A percentile compares a stretch with the other conserved stretches of the same genome.
Evolutionary conservation across 2,329 filamentous ascomycete genomes (phyloP).

Genomic region (Exophiala xenobiotica): DNA sequence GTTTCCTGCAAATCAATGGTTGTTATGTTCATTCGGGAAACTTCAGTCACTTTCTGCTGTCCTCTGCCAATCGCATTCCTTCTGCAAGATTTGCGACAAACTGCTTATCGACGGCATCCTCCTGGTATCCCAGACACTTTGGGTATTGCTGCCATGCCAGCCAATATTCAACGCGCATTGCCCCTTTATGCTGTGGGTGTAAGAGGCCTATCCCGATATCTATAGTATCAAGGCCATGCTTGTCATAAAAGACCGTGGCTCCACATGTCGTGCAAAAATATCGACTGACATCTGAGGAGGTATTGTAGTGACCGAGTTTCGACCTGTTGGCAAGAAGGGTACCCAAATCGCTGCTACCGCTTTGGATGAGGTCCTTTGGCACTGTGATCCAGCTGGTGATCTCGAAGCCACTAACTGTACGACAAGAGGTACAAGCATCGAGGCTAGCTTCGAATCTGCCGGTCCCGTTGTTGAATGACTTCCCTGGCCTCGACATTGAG

Average conservation of each 20-base stretch:
- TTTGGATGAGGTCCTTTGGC: slow-evolving; percentile 6
- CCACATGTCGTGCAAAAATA: slow-evolving; percentile 27
- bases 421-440: slow-evolving; percentile 21
- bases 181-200: slow-evolving; percentile 4
- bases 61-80: slow-evolving; percentile 7
- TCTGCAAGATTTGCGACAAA: slow-evolving; percentile 20
- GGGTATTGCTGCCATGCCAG: slow-evolving; percentile 20
- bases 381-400: slow-evolving; percentile 21
- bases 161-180: slow-evolving; percentile 20
- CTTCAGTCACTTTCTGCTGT: no score
- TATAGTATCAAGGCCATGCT: slow-evolving; percentile 15
- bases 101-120: slow-evolving; percentile 19
- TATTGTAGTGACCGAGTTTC: slow-evolving; percentile 21
- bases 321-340: slow-evolving; percentile 9
- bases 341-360: not conserved
- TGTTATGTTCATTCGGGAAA: not conserved
- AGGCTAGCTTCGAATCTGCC: slow-evolving; percentile 14
- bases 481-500: slow-evolving; percentile 6
- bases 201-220: slow-evolving; percentile 23
- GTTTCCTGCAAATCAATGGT: not conserved
- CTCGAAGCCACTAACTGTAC: slow-evolving; percentile 23
- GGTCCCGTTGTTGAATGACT: slow-evolving; percentile 5
- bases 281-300: slow-evolving; percentile 17
- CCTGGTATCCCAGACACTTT: slow-evolving; percentile 11
- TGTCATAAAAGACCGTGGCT: slow-evolving; percentile 23